These are phyloP conservation scores for Quercus lobata DNA, from an alignment of 331 rosid species.

Conservation along the genomic window DNA sequence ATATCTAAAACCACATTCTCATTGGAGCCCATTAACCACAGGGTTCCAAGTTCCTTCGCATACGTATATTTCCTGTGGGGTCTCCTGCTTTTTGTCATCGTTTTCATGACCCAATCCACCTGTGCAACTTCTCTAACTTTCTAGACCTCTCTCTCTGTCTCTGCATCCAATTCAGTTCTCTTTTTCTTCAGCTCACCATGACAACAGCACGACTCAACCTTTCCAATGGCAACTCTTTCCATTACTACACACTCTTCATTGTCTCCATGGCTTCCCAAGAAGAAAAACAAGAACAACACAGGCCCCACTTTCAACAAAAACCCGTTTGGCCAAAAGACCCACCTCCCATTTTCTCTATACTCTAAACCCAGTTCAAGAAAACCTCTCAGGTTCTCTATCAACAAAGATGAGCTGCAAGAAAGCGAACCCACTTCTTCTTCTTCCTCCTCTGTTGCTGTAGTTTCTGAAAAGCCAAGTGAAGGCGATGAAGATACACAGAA, in stretches of 20 bases:
- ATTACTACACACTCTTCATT: constrained; percentile 21
- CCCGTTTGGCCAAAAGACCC: constrained; percentile 20
- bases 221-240: constrained; percentile 60
- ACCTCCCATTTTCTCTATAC: constrained; percentile 21
- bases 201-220: not conserved
- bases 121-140: constrained; percentile 28
- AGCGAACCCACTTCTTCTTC: constrained; percentile 24
- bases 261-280: constrained; percentile 12
- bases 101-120: constrained; percentile 5
- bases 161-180: not conserved
- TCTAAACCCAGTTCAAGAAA: constrained; percentile 18
- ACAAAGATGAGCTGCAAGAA: constrained; percentile 31
- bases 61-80: not conserved
- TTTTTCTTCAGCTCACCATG: not conserved
- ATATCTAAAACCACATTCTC: not conserved
- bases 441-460: constrained; percentile 30
- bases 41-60: not conserved
- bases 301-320: constrained; percentile 17
- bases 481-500: constrained; percentile 14
- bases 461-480: constrained; percentile 28
- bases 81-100: constrained; percentile 1
- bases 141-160: constrained; percentile 18
- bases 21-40: not conserved
- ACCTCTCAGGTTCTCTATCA: constrained; percentile 30
- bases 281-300: not conserved